A percentile compares a stretch with the other conserved stretches of the same genome.
Conservation (phyloP, 805 yeast genomes). For the Kazachstania martiniae region DNA sequence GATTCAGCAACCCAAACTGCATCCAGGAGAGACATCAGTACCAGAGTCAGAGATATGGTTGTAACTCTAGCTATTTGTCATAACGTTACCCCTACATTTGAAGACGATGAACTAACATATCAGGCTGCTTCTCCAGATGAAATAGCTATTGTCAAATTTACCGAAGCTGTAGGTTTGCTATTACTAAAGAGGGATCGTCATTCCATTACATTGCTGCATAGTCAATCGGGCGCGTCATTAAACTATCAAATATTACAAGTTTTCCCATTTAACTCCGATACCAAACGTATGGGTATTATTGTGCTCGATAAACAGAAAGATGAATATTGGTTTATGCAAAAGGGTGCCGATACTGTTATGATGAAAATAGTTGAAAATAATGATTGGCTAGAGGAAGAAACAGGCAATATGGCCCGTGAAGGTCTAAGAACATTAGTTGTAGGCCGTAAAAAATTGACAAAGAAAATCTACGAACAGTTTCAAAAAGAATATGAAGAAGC, state of each 20-base stretch:
- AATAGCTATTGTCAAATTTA: conserved; percentile 88
- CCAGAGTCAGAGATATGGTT: conserved; percentile 70
- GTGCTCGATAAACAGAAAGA: conserved; percentile 50
- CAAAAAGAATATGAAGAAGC: conserved; percentile 58
- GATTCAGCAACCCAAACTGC: conserved; percentile 10
- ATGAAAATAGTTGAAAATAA: conserved; percentile 64
- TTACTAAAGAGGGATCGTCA: conserved; percentile 74
- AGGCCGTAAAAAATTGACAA: conserved; percentile 65
- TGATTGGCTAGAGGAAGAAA: conserved; percentile 97
- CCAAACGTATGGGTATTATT: conserved; percentile 92
- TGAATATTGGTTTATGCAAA: conserved; percentile 76
- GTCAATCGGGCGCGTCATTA: conserved; percentile 39
- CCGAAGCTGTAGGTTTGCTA: conserved; percentile 76
- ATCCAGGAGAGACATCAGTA: conserved; percentile 58
- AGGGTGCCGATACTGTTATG: conserved; percentile 98
- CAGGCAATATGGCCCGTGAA: conserved; percentile 96
- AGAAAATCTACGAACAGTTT: conserved; percentile 50
- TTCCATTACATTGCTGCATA: conserved; percentile 57
- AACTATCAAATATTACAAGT: conserved; percentile 63
- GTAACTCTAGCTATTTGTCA: conserved; percentile 88
- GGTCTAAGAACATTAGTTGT: conserved; percentile 92
- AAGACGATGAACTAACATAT: conserved; percentile 63
- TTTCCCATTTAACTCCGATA: conserved; percentile 92
- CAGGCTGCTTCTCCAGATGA: conserved; percentile 99
- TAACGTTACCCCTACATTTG: conserved; percentile 89